Base-by-base conservation (phyloP, 1,284 basidiomycete species). In the Cutaneotrichosporon sp. region DNA sequence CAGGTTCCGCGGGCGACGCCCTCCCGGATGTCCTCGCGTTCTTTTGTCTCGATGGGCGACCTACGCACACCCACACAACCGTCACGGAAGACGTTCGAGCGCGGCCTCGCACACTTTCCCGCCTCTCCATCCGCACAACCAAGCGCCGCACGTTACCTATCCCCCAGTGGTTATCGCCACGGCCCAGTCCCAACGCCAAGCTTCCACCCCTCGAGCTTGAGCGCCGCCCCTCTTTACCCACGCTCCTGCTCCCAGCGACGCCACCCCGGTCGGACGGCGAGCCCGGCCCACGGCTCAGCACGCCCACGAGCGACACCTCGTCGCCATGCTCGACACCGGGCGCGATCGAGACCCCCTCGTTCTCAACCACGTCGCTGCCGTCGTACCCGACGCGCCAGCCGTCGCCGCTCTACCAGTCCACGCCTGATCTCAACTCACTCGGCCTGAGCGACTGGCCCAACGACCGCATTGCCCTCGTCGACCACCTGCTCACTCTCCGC, bases 221-320 rank as follows among this genome's bases (percentile, higher is more conserved):
- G 13, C 69, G 72, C 4, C 57, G 72, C 5, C 74, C 74, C 0
- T 72, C 70, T n/a, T 56, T 74, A 36, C 71, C 73, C 2, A 56
- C 56, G n/a, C 54, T 65, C 25, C 25, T 50, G 10, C 24, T 27
- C 9, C 25, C 47, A 16, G 47, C 24, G 25, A n/a, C 18, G 4
- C 25, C 27, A 27, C 22, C 45, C 10, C 22, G 22, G 20, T 33
- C 51, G 20, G 33, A 22, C 33, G 11, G 33, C 7, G 27, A 16
- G 20, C 16, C 24, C 25, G 29, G 24, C 20, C 53, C 36, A 3
- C 24, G 53, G 16, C 27, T 20, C 3, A 42, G 38, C 53, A 54
- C 53, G 3, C 53, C 53, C 9, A 54, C 53, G 10, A 54, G 53
- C 25, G 53, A 45, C 27, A 14, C 43, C 13, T 46, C 54, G 43